Base-by-base conservation (phyloP, 176 grass and related monocot species). In the Hordeum marinum region DNA sequence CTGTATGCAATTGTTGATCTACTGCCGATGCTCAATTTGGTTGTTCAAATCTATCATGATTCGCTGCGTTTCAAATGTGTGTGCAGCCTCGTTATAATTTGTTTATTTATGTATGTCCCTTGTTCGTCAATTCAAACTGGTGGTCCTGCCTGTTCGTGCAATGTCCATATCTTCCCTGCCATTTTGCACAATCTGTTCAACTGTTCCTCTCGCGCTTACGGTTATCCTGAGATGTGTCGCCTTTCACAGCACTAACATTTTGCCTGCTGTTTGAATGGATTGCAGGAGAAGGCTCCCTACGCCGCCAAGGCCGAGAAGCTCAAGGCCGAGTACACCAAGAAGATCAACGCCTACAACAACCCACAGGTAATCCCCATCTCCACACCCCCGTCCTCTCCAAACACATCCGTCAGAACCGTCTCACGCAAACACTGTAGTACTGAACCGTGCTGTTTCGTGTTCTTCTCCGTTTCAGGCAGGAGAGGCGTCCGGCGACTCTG, bases 291-390 rank as follows among this genome's bases (percentile, higher is more conserved):
- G 64, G 84, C 86, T 80, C 96, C 96, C 13, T 95, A 23, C 35
- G 66, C 82, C 18, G 41, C 91, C 58, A 99, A 96, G 88, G 96
- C 96, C 7, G 88, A 93, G 83, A 99, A 94, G 83, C 81, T 92
- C 31, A 99, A 99, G 85, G 89, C 67, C 11, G 96, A 99, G 69
- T 96, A 99, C 90, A 71, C 63, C 25, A 94, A 89, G 88, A 92
- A 86, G 79, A 92, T 96, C 0, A 71, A 88, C 10, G 72, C 89
- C 11, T 99, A 99, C 84, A 95, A 95, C 80, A 97, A 89, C 80
- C 88, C 85, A 6, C 85, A 78, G 93, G 96, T 93, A 80, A 7
- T 7, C 5, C 7, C 0, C 20, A 3, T 11, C 3, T 8, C 0
- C 25, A 4, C 14, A 20, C 7, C 26, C 26, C 1, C 6, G 7